These are phyloP conservation scores for Hyaloscypha hepaticicola DNA, from an alignment of 495 filamentous ascomycete species.

Conservation along the genomic window DNA sequence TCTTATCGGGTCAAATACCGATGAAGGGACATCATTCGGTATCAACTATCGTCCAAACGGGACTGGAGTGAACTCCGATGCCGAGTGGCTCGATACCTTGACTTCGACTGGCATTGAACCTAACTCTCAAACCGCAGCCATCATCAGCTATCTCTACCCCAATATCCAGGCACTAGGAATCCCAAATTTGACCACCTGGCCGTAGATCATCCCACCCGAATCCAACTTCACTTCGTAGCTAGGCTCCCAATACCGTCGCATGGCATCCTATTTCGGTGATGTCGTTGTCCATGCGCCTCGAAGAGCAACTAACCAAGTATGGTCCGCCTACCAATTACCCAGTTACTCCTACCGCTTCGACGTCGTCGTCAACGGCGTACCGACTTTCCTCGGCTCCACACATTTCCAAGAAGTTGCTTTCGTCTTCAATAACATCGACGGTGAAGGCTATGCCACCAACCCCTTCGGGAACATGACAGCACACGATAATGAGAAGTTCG, in stretches of 20 bases:
- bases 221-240: background rate
- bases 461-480: slow-evolving; percentile 36
- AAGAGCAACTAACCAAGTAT: slow-evolving; percentile 39
- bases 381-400: slow-evolving; percentile 34
- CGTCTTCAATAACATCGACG: slow-evolving; percentile 44
- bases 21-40: slow-evolving; percentile 57
- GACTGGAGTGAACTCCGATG: slow-evolving; percentile 44
- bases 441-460: slow-evolving; percentile 41
- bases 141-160: slow-evolving; percentile 32
- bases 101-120: slow-evolving; percentile 27
- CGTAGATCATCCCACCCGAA: slow-evolving; percentile 3
- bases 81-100: slow-evolving; percentile 40
- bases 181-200: slow-evolving; percentile 33
- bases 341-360: slow-evolving; percentile 51
- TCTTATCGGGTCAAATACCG: slow-evolving; percentile 58
- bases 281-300: slow-evolving; percentile 38
- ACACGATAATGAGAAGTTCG: slow-evolving; percentile 24
- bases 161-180: slow-evolving; percentile 33
- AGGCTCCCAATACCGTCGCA: slow-evolving; percentile 36
- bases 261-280: slow-evolving; percentile 39
- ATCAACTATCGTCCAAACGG: slow-evolving; percentile 24
- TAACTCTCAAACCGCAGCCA: slow-evolving; percentile 31
- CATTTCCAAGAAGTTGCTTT: slow-evolving; percentile 53
- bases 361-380: slow-evolving; percentile 29
- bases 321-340: slow-evolving; percentile 34